A percentile compares a stretch with the other conserved stretches of the same genome.
These are phyloP conservation scores for Quillaja saponaria DNA, from an alignment of 306 rosid genomes.

Conservation along the genomic window DNA sequence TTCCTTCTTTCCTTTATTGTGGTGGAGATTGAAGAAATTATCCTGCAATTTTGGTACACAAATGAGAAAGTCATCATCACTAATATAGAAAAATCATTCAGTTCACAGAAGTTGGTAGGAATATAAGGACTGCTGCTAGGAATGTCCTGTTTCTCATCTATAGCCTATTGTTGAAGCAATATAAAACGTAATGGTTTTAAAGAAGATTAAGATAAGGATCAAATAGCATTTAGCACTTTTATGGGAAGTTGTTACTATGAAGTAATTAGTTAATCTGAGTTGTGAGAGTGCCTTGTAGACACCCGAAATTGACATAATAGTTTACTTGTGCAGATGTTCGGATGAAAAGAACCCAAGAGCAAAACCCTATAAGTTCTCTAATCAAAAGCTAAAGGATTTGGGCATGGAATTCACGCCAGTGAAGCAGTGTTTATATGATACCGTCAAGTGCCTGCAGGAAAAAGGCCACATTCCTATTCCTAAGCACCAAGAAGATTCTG, in stretches of 20 bases:
- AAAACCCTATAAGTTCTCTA: conserved; percentile 69
- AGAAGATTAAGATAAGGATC: neutral
- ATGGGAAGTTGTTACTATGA: neutral
- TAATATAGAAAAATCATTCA: neutral
- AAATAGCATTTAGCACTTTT: neutral
- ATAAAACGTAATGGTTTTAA: neutral
- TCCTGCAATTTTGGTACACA: neutral
- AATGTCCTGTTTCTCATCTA: no score
- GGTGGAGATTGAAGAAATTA: neutral
- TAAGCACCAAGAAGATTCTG: conserved; percentile 39
- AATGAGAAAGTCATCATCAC: neutral
- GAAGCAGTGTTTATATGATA: conserved; percentile 74
- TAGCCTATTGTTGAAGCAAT: neutral
- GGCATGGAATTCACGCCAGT: conserved; percentile 77
- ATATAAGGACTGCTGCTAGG: no score
- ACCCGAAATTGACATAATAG: neutral
- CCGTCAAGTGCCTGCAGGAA: conserved; percentile 81
- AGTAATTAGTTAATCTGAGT: neutral
- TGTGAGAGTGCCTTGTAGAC: neutral
- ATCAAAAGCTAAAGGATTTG: conserved; percentile 64
- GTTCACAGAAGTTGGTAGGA: neutral
- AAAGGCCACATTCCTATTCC: conserved; percentile 72
- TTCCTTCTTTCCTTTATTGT: no score
- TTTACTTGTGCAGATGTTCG: conserved; percentile 53
- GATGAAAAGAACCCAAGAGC: conserved; percentile 77